Conservation (phyloP, 176 grass and related monocot genomes). For the Alopecurus myosuroides region DNA sequence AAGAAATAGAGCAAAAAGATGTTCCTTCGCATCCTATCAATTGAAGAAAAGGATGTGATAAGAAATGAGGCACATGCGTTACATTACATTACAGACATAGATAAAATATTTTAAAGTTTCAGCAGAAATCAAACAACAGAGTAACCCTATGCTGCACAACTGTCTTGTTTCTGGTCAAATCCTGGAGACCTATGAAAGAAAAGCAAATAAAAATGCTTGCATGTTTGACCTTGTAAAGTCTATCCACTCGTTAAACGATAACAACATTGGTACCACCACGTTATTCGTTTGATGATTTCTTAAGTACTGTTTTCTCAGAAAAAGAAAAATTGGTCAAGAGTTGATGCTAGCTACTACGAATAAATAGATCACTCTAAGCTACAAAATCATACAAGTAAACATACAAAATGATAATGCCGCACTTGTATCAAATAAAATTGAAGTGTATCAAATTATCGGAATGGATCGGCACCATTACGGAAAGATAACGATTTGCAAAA, state of each 20-base stretch:
- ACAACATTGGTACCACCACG: neutral
- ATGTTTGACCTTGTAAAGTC: neutral
- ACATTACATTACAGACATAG: neutral
- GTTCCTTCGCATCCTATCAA: conserved; percentile 83
- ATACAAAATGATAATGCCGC: neutral
- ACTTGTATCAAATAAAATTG: neutral
- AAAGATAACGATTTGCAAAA: neutral
- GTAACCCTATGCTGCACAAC: neutral
- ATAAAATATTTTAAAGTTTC: neutral
- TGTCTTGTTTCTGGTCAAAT: conserved; percentile 17
- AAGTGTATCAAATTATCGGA: neutral
- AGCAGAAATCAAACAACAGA: neutral
- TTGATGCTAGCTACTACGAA: neutral
- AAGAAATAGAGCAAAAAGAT: conserved; percentile 52
- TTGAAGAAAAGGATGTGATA: conserved; percentile 10
- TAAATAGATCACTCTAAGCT: neutral
- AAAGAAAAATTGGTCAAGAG: neutral
- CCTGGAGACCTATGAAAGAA: neutral
- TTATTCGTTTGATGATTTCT: neutral
- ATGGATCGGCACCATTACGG: neutral
- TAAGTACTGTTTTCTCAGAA: neutral
- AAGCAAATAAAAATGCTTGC: neutral
- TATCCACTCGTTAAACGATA: neutral
- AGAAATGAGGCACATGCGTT: neutral
- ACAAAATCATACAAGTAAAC: neutral